Evolutionary conservation across 2,329 filamentous ascomycete species (phyloP).

Genomic region (Ceratocystis ficicola): DNA sequence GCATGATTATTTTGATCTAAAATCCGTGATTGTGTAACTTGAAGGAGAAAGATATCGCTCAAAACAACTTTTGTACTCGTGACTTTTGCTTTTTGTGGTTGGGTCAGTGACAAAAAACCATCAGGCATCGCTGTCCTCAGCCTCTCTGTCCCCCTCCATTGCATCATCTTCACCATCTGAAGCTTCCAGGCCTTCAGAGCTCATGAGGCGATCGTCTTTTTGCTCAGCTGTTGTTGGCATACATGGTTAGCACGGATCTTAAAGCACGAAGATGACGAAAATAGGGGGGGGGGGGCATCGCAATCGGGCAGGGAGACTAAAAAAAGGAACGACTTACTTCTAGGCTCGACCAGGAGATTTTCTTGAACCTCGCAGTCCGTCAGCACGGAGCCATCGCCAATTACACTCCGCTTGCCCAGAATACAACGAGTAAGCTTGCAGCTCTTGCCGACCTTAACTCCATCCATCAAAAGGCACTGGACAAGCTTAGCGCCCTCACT

Average conservation of each 20-base stretch:
- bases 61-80: background rate
- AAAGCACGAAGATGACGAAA: background rate
- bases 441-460: slow-evolving; percentile 69
- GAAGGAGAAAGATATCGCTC: background rate
- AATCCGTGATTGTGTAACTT: background rate
- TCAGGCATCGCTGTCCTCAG: slow-evolving; percentile 23
- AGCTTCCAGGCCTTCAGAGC: slow-evolving; percentile 52
- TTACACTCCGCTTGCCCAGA: slow-evolving; percentile 63
- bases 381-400: slow-evolving; percentile 71
- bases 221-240: slow-evolving; percentile 43
- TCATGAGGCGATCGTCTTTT: slow-evolving; percentile 56
- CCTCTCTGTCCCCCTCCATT: slow-evolving; percentile 42
- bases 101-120: background rate
- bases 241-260: slow-evolving; percentile 18
- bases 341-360: slow-evolving; percentile 73
- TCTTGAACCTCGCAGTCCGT: slow-evolving; percentile 90
- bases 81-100: background rate
- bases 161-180: slow-evolving; percentile 41
- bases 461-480: slow-evolving; percentile 89
- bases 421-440: slow-evolving; percentile 82
- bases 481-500: slow-evolving; percentile 71
- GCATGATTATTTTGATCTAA: no score
- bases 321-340: slow-evolving; percentile 39
- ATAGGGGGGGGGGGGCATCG: background rate
- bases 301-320: slow-evolving; percentile 1